phyloP scores from a whole-genome alignment of 129 eudicot genomes.

The Tanacetum coccineum region DNA sequence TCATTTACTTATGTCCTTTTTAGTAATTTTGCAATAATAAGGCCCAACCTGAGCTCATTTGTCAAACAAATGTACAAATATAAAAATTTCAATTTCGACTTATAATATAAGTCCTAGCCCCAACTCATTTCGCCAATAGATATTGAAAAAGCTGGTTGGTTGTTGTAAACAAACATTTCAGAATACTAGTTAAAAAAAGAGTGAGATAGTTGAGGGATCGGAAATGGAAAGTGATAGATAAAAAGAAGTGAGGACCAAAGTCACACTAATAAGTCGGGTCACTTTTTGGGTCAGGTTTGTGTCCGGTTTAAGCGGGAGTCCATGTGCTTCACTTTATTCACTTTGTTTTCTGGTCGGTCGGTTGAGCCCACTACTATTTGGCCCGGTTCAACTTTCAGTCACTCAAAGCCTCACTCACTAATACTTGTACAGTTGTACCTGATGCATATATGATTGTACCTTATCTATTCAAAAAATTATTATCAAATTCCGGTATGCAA shows the following conservation, averaged over 20 bases:
- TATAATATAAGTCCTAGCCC: too few species aligned
- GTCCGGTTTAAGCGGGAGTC: constrained; percentile 30
- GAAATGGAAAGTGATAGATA: constrained; percentile 17
- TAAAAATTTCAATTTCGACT: too few species aligned
- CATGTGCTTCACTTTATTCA: constrained; percentile 54
- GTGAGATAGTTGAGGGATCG: constrained; percentile 3
- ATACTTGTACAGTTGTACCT: neutral
- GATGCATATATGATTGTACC: constrained; percentile 11
- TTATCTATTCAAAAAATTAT: neutral
- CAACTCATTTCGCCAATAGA: too few species aligned
- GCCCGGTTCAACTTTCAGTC: constrained; percentile 24
- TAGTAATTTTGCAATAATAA: too few species aligned
- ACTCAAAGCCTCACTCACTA: neutral
- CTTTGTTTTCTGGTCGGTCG: constrained; percentile 42
- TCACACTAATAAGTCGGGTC: constrained; percentile 14
- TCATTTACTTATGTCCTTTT: too few species aligned
- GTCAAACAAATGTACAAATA: too few species aligned
- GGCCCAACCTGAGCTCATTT: too few species aligned
- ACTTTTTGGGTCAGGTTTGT: constrained; percentile 22
- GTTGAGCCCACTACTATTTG: constrained; percentile 34
- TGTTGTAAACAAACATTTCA: too few species aligned
- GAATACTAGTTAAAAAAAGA: too few species aligned
- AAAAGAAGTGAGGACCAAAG: constrained; percentile 11
- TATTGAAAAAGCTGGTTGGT: too few species aligned
- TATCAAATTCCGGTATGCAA: too few species aligned